Evolutionary conservation across 2,329 filamentous ascomycete species (phyloP).

Genomic region (Didymella lethalis): DNA sequence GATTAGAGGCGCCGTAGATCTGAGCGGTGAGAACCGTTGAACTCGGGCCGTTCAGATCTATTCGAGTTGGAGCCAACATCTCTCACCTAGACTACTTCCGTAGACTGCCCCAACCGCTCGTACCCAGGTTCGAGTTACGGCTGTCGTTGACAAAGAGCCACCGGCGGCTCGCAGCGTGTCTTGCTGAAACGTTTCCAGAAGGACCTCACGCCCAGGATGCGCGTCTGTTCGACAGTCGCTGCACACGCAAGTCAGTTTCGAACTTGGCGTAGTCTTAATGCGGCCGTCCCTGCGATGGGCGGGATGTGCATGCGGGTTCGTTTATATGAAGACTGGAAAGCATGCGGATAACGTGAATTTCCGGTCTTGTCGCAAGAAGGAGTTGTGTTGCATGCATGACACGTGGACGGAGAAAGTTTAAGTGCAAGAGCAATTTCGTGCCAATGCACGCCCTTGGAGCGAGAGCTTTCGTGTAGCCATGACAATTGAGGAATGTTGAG

Average conservation of each 20-base stretch:
- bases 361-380: not conserved
- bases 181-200: not conserved
- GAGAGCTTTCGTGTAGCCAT: not conserved
- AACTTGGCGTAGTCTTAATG: not conserved
- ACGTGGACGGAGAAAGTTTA: not conserved
- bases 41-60: slow-evolving; percentile 12
- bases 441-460: not conserved
- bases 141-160: not conserved
- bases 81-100: not conserved
- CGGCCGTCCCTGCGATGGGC: not conserved
- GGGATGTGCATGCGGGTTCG: not conserved
- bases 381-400: not conserved
- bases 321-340: not conserved
- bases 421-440: not conserved
- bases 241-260: slow-evolving; percentile 1
- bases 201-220: not conserved
- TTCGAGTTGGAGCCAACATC: slow-evolving; percentile 2
- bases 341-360: not conserved
- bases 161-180: not conserved
- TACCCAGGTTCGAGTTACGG: not conserved
- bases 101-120: slow-evolving; percentile 2
- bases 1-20: not conserved
- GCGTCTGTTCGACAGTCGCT: not conserved
- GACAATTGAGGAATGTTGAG: not conserved
- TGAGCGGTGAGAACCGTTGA: slow-evolving; percentile 8